Base-by-base conservation (phyloP, 176 grass and related monocot species). In the Paspalum vaginatum region DNA sequence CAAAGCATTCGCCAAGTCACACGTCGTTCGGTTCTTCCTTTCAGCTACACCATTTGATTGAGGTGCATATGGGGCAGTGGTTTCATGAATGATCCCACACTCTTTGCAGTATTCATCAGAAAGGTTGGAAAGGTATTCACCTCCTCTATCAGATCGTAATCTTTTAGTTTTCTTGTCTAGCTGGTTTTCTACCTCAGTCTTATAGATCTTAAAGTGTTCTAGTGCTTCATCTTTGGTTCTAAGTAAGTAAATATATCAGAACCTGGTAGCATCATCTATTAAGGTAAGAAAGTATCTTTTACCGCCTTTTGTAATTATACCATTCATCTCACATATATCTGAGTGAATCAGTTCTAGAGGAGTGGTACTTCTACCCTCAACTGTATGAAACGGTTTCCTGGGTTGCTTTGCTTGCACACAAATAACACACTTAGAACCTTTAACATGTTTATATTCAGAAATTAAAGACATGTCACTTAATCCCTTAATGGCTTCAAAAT, bases 181-280 rank as follows among this genome's bases (percentile, higher is more conserved):
- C 10, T 68, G 42, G 32, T 68, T 68, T 2, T 68, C 65, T 10
- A 24, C 61, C 16, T 40, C 41, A 24, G 26, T 20, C 0, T 67
- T 67, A 67, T 41, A 67, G 39, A 11, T 43, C 20, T 66, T 42
- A 66, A 66, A 66, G 8, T 44, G 44, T 11, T 68, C 65, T 68
- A 68, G 61, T 68, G 65, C 40, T 68, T 68, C 65, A 45, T 45
- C 41, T n/a, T 68, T 68, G 0, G 37, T 21, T 66, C 18, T 43
- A 5, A 66, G 39, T 4, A 66, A 4, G 2, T 66, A 45, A 18
- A 65, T 16, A 16, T 40, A 18, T 18, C 37, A 62, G 7, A 9
- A 65, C 15, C 17, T 65, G 18, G 2, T n/a, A 2, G 26, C 26
- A 62, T 62, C 26, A 38, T 62, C 60, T 62, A 62, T 62, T 1